Evolutionary conservation across 2,329 filamentous ascomycete species (phyloP), one percentile per base, ranked within the genome.

Genomic region (Escovopsis weberi): DNA sequence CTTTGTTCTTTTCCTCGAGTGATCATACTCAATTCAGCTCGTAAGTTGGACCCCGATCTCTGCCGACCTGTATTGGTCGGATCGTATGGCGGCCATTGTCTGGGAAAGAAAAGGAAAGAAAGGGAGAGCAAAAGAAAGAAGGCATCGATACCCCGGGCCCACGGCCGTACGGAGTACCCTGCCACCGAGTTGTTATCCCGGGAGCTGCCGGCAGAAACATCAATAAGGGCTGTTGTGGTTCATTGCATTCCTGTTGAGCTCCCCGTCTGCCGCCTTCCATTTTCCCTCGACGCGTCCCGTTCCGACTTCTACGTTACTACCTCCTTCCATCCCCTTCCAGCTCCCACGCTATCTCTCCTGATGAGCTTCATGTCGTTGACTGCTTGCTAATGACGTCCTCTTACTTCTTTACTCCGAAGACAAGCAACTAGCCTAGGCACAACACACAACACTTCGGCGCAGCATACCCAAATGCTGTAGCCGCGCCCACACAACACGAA

Each of bases 241-340:
- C 42, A 41, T 43, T 47, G 43, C 47, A 45, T 41, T 45, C 44
- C 45, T 37, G 35, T 23, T 12, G 10, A 37, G 47, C 47, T 49
- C 43, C 45, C 2, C 34, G 33, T 39, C 41, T 46, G 38, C 37
- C 43, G 33, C 41, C 47, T 42, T 44, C 34, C 28, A 32, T 32
- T 32, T 32, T 32, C 28, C 28, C 28, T 32, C 7, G 8, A 32
- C 28, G 28, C 28, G 28, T 32, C 3, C 11, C 28, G 28, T 11
- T 32, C 7, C 8, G 11, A 9, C 28, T 7, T 11, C 28, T 3
- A 32, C 11, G 33, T 32, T 39, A 42, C 45, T 39, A 42, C 45
- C 43, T 44, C 37, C 44, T 43, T 46, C 41, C 52, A 54, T 54
- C 53, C 51, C 51, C 43, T 45, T 49, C 43, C 47, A 45, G 43